These are phyloP conservation scores for Microdochium trichocladiopsis DNA, from an alignment of 2,329 filamentous ascomycete species.

Conservation along the genomic window DNA sequence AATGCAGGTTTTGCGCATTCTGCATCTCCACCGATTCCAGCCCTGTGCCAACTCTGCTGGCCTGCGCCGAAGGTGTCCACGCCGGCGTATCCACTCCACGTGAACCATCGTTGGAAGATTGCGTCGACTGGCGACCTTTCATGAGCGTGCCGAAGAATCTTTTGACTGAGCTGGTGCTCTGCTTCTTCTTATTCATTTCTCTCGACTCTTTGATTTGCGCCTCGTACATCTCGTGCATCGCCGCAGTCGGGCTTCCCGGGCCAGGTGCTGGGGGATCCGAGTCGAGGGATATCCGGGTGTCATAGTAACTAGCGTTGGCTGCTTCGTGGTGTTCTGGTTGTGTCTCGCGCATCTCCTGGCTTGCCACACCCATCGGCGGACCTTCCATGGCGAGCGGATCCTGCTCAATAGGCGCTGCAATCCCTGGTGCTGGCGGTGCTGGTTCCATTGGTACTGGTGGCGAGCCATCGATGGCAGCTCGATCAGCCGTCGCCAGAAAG, in stretches of 20 bases:
- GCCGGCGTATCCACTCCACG: background rate
- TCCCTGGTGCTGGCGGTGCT: background rate
- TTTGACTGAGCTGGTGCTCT: background rate
- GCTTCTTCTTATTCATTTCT: slow-evolving; percentile 2
- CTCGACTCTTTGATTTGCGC: slow-evolving; percentile 19
- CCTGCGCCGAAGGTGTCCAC: background rate
- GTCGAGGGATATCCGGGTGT: slow-evolving; percentile 22
- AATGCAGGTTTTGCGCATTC: background rate
- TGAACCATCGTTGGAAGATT: background rate
- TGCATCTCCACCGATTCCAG: background rate
- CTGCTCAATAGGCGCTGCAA: background rate
- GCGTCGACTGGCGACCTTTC: background rate
- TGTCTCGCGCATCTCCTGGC: slow-evolving; percentile 7
- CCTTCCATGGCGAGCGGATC: background rate
- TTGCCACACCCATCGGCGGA: slow-evolving; percentile 29
- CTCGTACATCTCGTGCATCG: slow-evolving; percentile 22
- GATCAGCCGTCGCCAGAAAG: background rate
- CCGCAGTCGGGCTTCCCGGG: slow-evolving; percentile 15
- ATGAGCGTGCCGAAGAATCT: background rate
- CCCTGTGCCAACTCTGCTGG: background rate
- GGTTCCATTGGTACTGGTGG: background rate
- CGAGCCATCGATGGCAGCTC: background rate
- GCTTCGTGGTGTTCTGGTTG: slow-evolving; percentile 14
- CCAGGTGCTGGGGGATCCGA: slow-evolving; percentile 15
- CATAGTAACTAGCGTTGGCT: slow-evolving; percentile 24